A percentile compares a stretch with the other conserved stretches of the same genome.
Conservation (phyloP, 495 filamentous ascomycete genomes). For the Poronia punctata region DNA sequence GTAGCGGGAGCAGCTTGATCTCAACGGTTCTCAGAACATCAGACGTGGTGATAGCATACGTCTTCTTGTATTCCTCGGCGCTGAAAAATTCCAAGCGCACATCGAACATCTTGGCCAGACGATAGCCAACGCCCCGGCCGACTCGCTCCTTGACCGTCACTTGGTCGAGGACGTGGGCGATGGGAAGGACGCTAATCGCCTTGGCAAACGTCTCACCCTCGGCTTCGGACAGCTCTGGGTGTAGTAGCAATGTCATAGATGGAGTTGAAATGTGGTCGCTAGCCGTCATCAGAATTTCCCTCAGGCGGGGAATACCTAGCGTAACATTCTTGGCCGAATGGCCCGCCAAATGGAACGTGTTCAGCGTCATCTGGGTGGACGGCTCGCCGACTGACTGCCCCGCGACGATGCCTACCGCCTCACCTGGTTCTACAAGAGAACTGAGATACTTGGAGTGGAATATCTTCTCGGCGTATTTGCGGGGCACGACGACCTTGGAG, state of each 20-base stretch:
- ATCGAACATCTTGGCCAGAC: conserved; percentile 74
- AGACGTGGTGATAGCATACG: conserved; percentile 71
- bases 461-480: conserved; percentile 73
- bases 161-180: conserved; percentile 80
- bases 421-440: conserved; percentile 89
- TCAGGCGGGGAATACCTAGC: conserved; percentile 90
- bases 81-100: conserved; percentile 81
- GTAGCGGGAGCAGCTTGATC: conserved; percentile 61
- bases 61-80: conserved; percentile 67
- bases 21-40: conserved; percentile 79
- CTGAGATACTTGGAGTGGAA: conserved; percentile 89
- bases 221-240: conserved; percentile 59
- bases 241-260: conserved; percentile 79
- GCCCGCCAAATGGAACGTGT: conserved; percentile 99
- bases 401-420: conserved; percentile 96
- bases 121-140: conserved; percentile 55
- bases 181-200: conserved; percentile 78
- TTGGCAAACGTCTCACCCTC: conserved; percentile 81
- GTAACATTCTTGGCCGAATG: conserved; percentile 99
- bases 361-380: conserved; percentile 99
- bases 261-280: conserved; percentile 82
- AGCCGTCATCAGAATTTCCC: conserved; percentile 98
- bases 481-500: conserved; percentile 36
- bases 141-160: conserved; percentile 71
- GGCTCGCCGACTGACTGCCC: conserved; percentile 96